phyloP scores from a whole-genome alignment of 352 stramenopile genomes.

The Pythium rishiriense region DNA sequence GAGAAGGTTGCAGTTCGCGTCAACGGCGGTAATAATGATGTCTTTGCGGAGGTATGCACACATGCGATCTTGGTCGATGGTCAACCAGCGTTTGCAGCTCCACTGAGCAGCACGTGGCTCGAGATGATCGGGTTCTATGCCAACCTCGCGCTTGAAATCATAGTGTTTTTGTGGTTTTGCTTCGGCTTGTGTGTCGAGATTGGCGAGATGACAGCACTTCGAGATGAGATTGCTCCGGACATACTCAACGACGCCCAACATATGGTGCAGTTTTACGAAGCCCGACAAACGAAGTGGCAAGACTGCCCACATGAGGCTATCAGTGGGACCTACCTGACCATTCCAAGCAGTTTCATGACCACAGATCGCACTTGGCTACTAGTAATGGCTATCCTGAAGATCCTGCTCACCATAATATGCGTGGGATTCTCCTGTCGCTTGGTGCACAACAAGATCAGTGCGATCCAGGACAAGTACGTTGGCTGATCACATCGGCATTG shows the following conservation, averaged over 20 bases:
- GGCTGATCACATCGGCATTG: background rate
- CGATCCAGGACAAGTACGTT: slow-evolving; percentile 69
- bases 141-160: slow-evolving; percentile 43
- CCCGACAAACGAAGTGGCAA: slow-evolving; percentile 16
- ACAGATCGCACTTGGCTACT: slow-evolving; percentile 56
- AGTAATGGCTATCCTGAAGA: slow-evolving; percentile 40
- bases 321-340: slow-evolving; percentile 35
- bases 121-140: slow-evolving; percentile 59
- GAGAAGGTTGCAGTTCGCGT: slow-evolving; percentile 66
- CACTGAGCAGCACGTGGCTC: slow-evolving; percentile 63
- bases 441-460: slow-evolving; percentile 55
- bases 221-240: slow-evolving; percentile 31
- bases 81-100: slow-evolving; percentile 58
- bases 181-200: slow-evolving; percentile 63
- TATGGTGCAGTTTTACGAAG: slow-evolving; percentile 29
- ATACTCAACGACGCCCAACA: slow-evolving; percentile 29
- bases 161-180: slow-evolving; percentile 61
- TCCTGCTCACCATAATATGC: slow-evolving; percentile 34
- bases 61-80: slow-evolving; percentile 67
- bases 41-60: slow-evolving; percentile 65
- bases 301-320: slow-evolving; percentile 2
- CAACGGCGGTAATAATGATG: slow-evolving; percentile 62
- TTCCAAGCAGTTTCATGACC: slow-evolving; percentile 35
- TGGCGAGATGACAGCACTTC: slow-evolving; percentile 46
- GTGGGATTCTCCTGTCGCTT: slow-evolving; percentile 38